phyloP scores from a whole-genome alignment of 1,139 yeast species.

The Geotrichum citri-aurantii region DNA sequence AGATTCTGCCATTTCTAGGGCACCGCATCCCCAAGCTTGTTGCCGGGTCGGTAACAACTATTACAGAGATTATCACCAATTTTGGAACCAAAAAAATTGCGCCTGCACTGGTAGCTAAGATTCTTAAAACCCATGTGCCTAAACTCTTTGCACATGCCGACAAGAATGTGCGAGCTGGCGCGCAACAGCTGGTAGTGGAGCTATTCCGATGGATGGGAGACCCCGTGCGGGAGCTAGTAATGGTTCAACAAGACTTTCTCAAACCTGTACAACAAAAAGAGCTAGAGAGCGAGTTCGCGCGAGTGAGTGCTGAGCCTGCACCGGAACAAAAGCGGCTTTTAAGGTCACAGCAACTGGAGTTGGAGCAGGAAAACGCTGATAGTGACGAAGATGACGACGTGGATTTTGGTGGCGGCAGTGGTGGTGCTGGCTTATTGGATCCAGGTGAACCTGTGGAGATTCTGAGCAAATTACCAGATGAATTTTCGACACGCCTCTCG shows the following conservation, averaged over 20 bases:
- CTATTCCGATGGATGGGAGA: constrained; percentile 74
- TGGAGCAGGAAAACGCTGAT: constrained; percentile 29
- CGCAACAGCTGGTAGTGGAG: constrained; percentile 63
- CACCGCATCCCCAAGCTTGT: constrained; percentile 76
- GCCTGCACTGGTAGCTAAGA: constrained; percentile 55
- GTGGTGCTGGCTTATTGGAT: constrained; percentile 45
- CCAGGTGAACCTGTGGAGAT: constrained; percentile 56
- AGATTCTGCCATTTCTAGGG: constrained; percentile 53
- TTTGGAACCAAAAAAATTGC: constrained; percentile 70
- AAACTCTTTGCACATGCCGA: constrained; percentile 84
- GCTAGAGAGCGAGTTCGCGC: constrained; percentile 60
- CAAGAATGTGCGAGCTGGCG: constrained; percentile 74
- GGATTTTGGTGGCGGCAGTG: constrained; percentile 25
- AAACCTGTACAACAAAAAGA: constrained; percentile 94
- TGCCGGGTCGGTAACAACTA: constrained; percentile 56
- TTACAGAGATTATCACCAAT: constrained; percentile 50
- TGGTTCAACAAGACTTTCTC: constrained; percentile 32
- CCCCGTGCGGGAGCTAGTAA: constrained; percentile 37
- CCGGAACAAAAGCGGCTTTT: constrained; percentile 57
- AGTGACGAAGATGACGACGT: constrained; percentile 26
- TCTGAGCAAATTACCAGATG: constrained; percentile 57
- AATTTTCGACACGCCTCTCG: constrained; percentile 49
- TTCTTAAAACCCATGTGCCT: constrained; percentile 40
- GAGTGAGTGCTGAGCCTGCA: constrained; percentile 38
- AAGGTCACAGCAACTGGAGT: constrained; percentile 44